Conservation (phyloP, 352 stramenopile genomes). For the Phytophthora crassamura region DNA sequence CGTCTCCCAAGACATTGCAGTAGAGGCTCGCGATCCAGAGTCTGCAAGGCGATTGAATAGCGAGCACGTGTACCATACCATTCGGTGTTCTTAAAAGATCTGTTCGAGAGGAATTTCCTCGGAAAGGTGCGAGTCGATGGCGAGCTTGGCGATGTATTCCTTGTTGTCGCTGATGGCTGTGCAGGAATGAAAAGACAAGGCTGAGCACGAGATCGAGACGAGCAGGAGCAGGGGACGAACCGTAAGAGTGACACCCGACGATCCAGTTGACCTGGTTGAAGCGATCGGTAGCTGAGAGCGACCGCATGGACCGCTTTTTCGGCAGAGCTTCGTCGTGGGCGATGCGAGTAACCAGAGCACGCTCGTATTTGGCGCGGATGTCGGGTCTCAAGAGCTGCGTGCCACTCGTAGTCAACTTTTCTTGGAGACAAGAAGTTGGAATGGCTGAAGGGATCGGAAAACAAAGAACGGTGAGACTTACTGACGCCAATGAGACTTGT, state of each 20-base stretch:
- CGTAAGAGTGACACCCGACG: constrained; percentile 76
- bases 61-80: constrained; percentile 39
- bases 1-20: constrained; percentile 45
- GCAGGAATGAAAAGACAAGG: neutral
- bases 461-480: constrained; percentile 6
- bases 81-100: constrained; percentile 53
- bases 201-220: neutral
- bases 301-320: constrained; percentile 32
- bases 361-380: constrained; percentile 58
- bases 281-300: constrained; percentile 53
- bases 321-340: constrained; percentile 9
- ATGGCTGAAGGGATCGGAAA: constrained; percentile 45
- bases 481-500: neutral
- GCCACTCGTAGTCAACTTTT: constrained; percentile 54
- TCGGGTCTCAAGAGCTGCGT: constrained; percentile 30
- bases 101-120: constrained; percentile 64
- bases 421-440: constrained; percentile 58
- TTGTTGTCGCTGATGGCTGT: constrained; percentile 85
- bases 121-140: constrained; percentile 78
- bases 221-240: constrained; percentile 31
- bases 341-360: constrained; percentile 46
- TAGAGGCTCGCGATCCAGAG: constrained; percentile 5
- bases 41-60: constrained; percentile 31
- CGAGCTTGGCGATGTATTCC: constrained; percentile 77
- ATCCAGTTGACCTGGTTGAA: constrained; percentile 68